A percentile compares a stretch with the other conserved stretches of the same genome.
Evolutionary conservation across 768 basidiomycete genomes (phyloP).

Genomic region (Termitomyces sp.): DNA sequence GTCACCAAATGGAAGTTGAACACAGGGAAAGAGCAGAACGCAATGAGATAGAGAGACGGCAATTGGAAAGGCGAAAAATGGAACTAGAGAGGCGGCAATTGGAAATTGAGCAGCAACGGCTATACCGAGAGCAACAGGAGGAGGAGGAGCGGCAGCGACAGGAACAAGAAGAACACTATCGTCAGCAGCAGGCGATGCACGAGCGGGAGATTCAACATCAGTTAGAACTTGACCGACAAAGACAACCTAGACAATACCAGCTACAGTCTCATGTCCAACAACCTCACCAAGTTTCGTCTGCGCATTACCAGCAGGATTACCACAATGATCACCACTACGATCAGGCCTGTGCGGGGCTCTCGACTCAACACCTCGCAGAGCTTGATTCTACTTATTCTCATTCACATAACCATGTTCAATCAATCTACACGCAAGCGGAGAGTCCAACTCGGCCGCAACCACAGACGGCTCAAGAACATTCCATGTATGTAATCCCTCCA

Average conservation of each 20-base stretch:
- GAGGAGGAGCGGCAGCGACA: conserved; percentile 20
- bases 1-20: conserved; percentile 9
- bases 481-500: conserved; percentile 26
- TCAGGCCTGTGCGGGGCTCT: not conserved
- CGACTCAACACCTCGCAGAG: not conserved
- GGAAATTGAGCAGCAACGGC: conserved; percentile 18
- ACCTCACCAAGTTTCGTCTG: conserved; percentile 4
- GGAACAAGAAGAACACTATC: conserved; percentile 18
- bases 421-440: conserved; percentile 7
- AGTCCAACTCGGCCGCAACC: not conserved
- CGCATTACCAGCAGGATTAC: not conserved
- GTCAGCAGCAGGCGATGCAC: conserved; percentile 8
- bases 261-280: conserved; percentile 10
- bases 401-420: not conserved
- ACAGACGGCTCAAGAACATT: conserved; percentile 23
- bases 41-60: conserved; percentile 20
- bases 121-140: conserved; percentile 20
- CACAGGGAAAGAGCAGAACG: conserved; percentile 26
- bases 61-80: conserved; percentile 17
- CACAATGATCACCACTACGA: not conserved
- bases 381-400: not conserved
- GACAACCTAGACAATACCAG: conserved; percentile 12
- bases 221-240: conserved; percentile 17
- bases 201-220: conserved; percentile 16
- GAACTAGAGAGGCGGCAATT: conserved; percentile 18